These are phyloP conservation scores for Otatea glauca DNA, from an alignment of 176 grass and related monocot species.

Conservation along the genomic window DNA sequence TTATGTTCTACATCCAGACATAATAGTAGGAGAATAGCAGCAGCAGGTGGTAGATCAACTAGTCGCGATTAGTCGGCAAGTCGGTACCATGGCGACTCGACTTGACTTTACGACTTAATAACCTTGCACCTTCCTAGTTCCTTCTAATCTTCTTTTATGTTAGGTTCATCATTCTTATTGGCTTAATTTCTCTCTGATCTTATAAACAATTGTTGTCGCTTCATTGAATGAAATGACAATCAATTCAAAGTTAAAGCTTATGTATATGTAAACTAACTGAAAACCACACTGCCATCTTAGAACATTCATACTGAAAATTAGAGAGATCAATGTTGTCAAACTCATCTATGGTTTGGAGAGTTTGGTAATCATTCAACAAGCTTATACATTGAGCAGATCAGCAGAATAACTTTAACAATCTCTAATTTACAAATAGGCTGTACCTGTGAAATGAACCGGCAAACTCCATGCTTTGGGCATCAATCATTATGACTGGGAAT, in stretches of 20 bases:
- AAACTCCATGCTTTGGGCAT: slow-evolving; percentile 73
- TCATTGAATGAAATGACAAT: background rate
- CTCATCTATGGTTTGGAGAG: slow-evolving; percentile 15
- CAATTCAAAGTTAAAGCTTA: slow-evolving; percentile 4
- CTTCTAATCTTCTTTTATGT: background rate
- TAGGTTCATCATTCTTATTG: background rate
- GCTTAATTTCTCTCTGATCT: background rate
- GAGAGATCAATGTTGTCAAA: background rate
- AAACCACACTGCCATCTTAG: background rate
- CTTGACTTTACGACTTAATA: background rate
- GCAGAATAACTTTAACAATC: background rate
- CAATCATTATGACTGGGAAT: slow-evolving; percentile 88
- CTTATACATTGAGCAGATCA: background rate
- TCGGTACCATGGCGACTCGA: background rate
- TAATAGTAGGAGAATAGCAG: background rate
- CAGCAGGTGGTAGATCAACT: background rate
- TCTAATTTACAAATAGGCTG: slow-evolving; percentile 38
- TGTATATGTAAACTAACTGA: background rate
- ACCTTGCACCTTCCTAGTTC: too few species aligned
- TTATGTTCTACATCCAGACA: background rate
- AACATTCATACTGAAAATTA: slow-evolving; percentile 2
- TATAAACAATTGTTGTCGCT: background rate
- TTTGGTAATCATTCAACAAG: slow-evolving; percentile 9
- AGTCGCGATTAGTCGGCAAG: background rate
- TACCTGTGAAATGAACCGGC: slow-evolving; percentile 93